Evolutionary conservation across 2,329 filamentous ascomycete genomes (phyloP).

Genomic region (Apiospora rasikravindrae): DNA sequence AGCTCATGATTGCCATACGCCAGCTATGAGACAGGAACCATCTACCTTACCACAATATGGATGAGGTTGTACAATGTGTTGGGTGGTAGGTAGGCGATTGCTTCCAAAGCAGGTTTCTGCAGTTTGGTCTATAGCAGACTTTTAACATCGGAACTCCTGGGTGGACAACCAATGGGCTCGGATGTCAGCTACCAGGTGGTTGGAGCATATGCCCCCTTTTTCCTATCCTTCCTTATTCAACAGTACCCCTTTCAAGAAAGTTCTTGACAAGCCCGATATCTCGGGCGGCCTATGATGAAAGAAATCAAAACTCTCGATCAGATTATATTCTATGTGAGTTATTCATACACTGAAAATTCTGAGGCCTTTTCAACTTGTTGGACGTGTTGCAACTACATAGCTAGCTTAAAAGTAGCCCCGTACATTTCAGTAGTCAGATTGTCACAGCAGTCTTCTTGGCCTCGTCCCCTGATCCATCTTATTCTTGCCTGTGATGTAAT

Average conservation of each 20-base stretch:
- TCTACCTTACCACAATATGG: neutral
- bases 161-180: neutral
- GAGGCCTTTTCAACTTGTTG: constrained; percentile 15
- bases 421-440: neutral
- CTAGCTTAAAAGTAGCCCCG: neutral
- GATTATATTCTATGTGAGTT: constrained; percentile 23
- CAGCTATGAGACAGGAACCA: neutral
- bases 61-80: no score
- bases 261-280: neutral
- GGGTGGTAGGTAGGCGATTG: neutral
- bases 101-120: neutral
- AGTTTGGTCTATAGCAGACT: neutral
- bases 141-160: neutral
- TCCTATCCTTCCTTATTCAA: neutral
- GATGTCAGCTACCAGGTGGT: neutral
- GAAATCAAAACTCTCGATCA: constrained; percentile 22
- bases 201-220: neutral
- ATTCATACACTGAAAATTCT: constrained; percentile 28
- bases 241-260: constrained; percentile 5
- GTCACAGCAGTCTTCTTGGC: neutral
- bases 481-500: no score
- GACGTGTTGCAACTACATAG: neutral
- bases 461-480: no score
- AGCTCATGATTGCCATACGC: neutral
- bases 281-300: constrained; percentile 24